phyloP scores from a whole-genome alignment of 768 basidiomycete species.

The Porpolomopsis calyptriformis region DNA sequence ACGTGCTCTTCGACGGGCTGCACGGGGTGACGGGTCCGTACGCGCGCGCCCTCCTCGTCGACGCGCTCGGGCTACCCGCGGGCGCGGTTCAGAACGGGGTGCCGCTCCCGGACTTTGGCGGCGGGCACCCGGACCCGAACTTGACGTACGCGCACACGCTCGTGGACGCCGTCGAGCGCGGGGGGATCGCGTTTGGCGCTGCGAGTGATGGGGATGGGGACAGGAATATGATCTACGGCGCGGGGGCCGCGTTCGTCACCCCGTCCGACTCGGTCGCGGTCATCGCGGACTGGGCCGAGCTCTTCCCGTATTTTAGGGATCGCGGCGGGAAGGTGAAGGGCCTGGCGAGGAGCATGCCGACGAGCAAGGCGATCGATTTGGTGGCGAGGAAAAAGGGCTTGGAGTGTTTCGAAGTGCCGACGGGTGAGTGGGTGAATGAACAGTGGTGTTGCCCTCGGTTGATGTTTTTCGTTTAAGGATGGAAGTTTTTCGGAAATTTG shows the following conservation, averaged over 20 bases:
- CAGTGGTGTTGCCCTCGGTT: constrained; percentile 1
- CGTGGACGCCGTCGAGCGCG: constrained; percentile 82
- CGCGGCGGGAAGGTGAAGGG: constrained; percentile 83
- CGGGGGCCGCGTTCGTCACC: constrained; percentile 95
- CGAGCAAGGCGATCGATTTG: constrained; percentile 90
- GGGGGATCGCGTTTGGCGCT: constrained; percentile 85
- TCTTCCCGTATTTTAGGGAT: constrained; percentile 86
- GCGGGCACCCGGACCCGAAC: constrained; percentile 97
- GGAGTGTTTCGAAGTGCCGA: constrained; percentile 93
- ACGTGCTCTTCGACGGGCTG: constrained; percentile 90
- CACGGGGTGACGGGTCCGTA: constrained; percentile 98
- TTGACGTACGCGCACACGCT: constrained; percentile 92
- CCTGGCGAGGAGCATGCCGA: constrained; percentile 95
- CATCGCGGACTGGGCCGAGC: constrained; percentile 93
- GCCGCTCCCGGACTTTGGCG: constrained; percentile 92
- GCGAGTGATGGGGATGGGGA: constrained; percentile 98
- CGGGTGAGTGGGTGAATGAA: constrained; percentile 45
- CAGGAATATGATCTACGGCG: constrained; percentile 99
- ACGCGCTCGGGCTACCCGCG: constrained; percentile 68
- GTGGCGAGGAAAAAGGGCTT: constrained; percentile 91
- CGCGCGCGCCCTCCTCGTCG: constrained; percentile 77
- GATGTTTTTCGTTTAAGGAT: constrained; percentile 42
- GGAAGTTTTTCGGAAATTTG: constrained; percentile 99
- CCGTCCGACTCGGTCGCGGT: constrained; percentile 97
- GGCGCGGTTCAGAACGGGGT: constrained; percentile 82